Evolutionary conservation across 371 early-diverging fungal genomes (phyloP).

Genomic region (Mucor velutinosus): DNA sequence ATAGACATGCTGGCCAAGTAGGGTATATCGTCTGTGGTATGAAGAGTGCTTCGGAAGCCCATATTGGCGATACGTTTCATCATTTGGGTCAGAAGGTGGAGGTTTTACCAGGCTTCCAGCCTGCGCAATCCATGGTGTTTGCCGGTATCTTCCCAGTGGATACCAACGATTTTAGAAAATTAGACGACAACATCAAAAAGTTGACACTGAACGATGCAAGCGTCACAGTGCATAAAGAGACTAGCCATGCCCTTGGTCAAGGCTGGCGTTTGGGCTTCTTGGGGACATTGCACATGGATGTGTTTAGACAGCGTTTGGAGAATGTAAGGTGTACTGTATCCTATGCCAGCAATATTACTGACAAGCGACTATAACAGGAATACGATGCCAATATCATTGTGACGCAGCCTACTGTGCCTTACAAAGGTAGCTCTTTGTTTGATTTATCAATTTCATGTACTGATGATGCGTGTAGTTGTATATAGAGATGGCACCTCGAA

Average conservation of each 20-base stretch:
- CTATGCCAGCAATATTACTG: not conserved
- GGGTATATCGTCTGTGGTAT: conserved; percentile 93
- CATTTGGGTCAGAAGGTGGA: conserved; percentile 61
- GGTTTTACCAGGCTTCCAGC: conserved; percentile 88
- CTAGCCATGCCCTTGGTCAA: conserved; percentile 88
- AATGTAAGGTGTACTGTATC: conserved; percentile 55
- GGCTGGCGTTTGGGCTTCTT: conserved; percentile 97
- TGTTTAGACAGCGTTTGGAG: conserved; percentile 93
- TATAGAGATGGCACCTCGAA: conserved; percentile 59
- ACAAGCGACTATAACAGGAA: conserved; percentile 55
- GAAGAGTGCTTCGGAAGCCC: conserved; percentile 91
- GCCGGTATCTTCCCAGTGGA: conserved; percentile 95
- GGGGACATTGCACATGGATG: conserved; percentile 97
- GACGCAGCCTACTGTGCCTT: conserved; percentile 94
- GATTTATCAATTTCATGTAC: not conserved
- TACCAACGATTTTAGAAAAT: conserved; percentile 80
- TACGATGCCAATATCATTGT: conserved; percentile 90
- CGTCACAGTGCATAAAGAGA: conserved; percentile 88
- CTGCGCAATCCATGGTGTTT: conserved; percentile 93
- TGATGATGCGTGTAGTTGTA: conserved; percentile 36
- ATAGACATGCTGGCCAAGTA: conserved; percentile 91
- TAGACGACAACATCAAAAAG: conserved; percentile 91
- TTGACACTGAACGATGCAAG: conserved; percentile 94
- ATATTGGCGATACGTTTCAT: conserved; percentile 97
- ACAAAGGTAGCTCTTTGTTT: conserved; percentile 52